Conservation (phyloP, 192 early-diverging fungal species). For the Coemansia sp. region DNA sequence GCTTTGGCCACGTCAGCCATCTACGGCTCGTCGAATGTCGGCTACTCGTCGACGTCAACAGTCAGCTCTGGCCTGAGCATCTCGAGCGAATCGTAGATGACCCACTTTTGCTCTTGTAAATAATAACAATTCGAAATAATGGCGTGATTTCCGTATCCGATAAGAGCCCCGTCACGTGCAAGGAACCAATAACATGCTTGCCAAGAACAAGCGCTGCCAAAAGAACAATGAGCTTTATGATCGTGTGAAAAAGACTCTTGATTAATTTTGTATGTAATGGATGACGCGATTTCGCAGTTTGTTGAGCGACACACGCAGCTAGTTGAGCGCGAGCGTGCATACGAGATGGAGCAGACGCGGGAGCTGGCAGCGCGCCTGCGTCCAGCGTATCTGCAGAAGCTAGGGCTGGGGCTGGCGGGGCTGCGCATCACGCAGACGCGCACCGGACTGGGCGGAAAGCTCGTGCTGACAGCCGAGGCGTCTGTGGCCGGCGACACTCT, state of each 20-base stretch:
- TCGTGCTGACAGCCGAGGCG: conserved; percentile 66
- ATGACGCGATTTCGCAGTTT: conserved; percentile 14
- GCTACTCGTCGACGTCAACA: conserved; percentile 43
- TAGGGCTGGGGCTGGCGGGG: conserved; percentile 63
- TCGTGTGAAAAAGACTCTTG: too few relatives aligned
- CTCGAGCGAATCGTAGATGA: conserved; percentile 19
- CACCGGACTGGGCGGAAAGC: conserved; percentile 70
- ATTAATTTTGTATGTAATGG: background rate
- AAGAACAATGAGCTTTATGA: background rate
- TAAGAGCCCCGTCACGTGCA: background rate
- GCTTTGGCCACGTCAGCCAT: conserved; percentile 31
- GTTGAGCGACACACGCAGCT: conserved; percentile 50
- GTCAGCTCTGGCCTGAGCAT: conserved; percentile 51
- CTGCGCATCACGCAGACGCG: conserved; percentile 62
- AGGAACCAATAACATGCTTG: background rate
- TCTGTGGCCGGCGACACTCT: conserved; percentile 57
- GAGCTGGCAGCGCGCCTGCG: conserved; percentile 44
- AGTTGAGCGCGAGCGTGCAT: conserved; percentile 58
- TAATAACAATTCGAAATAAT: background rate
- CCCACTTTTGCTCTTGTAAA: background rate
- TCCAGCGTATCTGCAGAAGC: conserved; percentile 64
- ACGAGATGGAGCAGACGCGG: conserved; percentile 43
- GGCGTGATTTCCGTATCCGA: background rate
- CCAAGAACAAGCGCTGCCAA: background rate
- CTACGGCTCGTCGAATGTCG: conserved; percentile 27